Conservation (phyloP, 129 eudicot genomes). For the Lactuca saligna region DNA sequence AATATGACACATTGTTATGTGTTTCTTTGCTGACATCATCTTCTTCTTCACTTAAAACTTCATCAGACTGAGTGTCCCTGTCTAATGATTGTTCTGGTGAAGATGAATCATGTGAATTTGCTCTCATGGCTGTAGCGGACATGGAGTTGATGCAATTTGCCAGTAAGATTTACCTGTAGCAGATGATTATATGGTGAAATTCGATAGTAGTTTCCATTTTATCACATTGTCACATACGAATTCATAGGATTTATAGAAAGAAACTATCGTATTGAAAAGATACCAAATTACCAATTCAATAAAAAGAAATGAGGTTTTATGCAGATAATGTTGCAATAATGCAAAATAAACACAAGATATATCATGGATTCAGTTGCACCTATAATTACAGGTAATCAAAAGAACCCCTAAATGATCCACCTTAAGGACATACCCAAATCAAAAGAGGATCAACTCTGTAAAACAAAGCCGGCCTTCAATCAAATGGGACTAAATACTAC, state of each 20-base stretch:
- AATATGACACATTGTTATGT: slow-evolving; percentile 33
- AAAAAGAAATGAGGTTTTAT: not conserved
- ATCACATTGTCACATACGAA: not conserved
- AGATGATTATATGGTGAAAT: slow-evolving; percentile 25
- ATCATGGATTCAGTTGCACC: slow-evolving; percentile 3
- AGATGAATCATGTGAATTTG: slow-evolving; percentile 65
- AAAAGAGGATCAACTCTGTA: not conserved
- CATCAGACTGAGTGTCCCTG: slow-evolving; percentile 65
- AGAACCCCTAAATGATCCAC: slow-evolving; percentile 8
- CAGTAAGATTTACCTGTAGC: slow-evolving; percentile 44
- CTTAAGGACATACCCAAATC: not conserved
- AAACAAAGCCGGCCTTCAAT: not conserved
- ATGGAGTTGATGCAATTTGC: slow-evolving; percentile 36
- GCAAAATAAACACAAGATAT: not conserved
- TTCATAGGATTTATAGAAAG: not conserved
- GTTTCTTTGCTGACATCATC: slow-evolving; percentile 58
- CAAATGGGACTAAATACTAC: not conserved
- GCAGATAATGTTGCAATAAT: not conserved
- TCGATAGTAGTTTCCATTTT: slow-evolving; percentile 2
- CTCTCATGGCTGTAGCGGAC: slow-evolving; percentile 41
- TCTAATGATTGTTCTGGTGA: slow-evolving; percentile 71
- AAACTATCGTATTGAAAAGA: not conserved
- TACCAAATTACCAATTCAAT: not conserved
- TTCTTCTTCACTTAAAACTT: slow-evolving; percentile 61
- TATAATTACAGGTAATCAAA: not conserved